Conservation (phyloP, 2,329 filamentous ascomycete species). For the Colletotrichum sidae region DNA sequence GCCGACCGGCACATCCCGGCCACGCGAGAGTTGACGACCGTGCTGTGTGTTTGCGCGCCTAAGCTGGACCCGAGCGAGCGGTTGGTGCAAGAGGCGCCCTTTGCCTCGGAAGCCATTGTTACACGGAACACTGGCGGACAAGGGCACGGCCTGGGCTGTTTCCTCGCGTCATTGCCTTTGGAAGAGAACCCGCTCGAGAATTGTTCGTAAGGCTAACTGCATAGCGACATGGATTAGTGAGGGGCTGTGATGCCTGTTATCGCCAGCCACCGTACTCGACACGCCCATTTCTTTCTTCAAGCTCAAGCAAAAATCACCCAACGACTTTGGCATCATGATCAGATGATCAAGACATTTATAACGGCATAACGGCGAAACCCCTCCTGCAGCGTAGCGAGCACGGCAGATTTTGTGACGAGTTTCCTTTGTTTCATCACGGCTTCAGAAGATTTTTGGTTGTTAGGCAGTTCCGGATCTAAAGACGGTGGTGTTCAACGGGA, state of each 20-base stretch:
- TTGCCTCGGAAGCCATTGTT: neutral
- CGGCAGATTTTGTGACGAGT: conserved; percentile 20
- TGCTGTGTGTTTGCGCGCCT: neutral
- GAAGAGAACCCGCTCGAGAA: neutral
- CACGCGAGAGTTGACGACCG: conserved; percentile 19
- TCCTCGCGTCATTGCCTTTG: conserved; percentile 15
- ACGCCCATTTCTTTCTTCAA: neutral
- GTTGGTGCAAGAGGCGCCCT: neutral
- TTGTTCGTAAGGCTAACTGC: conserved; percentile 28
- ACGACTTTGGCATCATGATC: conserved; percentile 7
- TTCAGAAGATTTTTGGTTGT: neutral
- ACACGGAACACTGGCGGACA: too few relatives aligned
- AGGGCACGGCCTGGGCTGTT: neutral
- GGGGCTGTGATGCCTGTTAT: conserved; percentile 13
- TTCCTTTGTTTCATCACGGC: conserved; percentile 22
- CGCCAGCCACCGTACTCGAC: conserved; percentile 3
- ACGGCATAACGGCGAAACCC: conserved; percentile 31
- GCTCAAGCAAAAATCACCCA: neutral
- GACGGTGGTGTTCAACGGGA: conserved; percentile 17
- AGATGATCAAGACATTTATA: conserved; percentile 9
- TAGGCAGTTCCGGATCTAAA: neutral
- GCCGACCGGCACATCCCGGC: conserved; percentile 4
- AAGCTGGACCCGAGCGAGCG: conserved; percentile 23
- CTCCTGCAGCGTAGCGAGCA: conserved; percentile 4
- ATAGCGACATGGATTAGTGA: conserved; percentile 37